Conservation (phyloP, 108 stramenopile genomes). For the Mayamaea pseudoterrestris region DNA sequence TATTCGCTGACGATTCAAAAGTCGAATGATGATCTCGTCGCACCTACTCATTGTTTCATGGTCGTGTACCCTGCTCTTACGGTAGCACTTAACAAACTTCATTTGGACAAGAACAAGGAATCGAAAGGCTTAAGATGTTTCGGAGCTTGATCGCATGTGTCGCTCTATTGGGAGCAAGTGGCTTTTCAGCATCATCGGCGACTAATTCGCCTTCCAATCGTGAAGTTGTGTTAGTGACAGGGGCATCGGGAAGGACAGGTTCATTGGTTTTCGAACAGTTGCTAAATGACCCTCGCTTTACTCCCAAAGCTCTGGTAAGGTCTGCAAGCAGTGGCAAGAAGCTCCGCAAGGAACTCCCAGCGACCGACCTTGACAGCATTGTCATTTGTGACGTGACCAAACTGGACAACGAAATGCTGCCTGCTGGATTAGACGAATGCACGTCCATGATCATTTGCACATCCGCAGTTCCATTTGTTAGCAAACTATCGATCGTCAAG, state of each 20-base stretch:
- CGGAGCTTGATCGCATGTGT: too few relatives aligned
- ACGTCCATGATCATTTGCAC: conserved; percentile 66
- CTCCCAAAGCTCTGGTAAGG: conserved; percentile 44
- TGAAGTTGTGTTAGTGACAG: conserved; percentile 27
- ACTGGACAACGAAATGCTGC: conserved; percentile 7
- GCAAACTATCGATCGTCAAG: conserved; percentile 26
- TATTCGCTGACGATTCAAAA: too few relatives aligned
- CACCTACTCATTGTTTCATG: too few relatives aligned
- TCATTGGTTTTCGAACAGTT: conserved; percentile 37
- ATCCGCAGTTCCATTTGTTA: conserved; percentile 47
- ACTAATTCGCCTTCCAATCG: too few relatives aligned
- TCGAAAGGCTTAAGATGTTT: too few relatives aligned
- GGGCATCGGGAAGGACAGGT: conserved; percentile 49
- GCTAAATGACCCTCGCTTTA: conserved; percentile 33
- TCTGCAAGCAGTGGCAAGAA: conserved; percentile 35
- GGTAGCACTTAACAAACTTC: too few relatives aligned
- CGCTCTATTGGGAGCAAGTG: too few relatives aligned
- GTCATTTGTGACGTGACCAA: conserved; percentile 47
- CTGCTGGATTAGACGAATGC: neutral
- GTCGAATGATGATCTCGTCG: too few relatives aligned
- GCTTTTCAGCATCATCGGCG: neutral
- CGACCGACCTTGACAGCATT: conserved; percentile 40
- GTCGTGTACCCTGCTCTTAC: too few relatives aligned
- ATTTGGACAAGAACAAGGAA: too few relatives aligned
- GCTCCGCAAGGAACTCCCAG: conserved; percentile 20